A percentile compares a stretch with the other conserved stretches of the same genome.
Evolutionary conservation across 2,329 filamentous ascomycete genomes (phyloP).

Genomic region (Exophiala sideris): DNA sequence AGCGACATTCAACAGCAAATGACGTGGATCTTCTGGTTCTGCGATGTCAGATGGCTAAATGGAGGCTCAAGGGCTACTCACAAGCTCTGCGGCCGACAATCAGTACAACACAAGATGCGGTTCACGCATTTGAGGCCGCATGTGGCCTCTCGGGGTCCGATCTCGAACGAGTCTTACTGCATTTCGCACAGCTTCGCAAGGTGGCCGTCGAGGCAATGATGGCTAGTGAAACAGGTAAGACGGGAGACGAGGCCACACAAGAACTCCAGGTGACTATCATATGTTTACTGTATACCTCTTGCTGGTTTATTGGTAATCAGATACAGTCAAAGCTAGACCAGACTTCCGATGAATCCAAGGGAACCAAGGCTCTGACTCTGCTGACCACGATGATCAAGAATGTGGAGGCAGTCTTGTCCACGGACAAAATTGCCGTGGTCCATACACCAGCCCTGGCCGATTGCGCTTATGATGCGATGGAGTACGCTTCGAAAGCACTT

Average conservation of each 20-base stretch:
- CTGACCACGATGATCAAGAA: constrained; percentile 16
- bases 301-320: constrained; percentile 4
- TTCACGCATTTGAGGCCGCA: background rate
- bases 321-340: background rate
- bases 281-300: constrained; percentile 4
- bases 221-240: background rate
- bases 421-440: constrained; percentile 9
- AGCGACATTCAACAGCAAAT: background rate
- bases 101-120: background rate
- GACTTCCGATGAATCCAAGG: background rate
- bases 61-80: constrained; percentile 5
- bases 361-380: background rate
- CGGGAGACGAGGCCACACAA: background rate
- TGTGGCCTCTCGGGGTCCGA: constrained; percentile 1
- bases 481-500: constrained; percentile 18
- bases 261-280: constrained; percentile 2
- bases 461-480: constrained; percentile 14
- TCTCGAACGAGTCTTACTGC: constrained; percentile 10
- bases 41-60: constrained; percentile 7
- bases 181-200: constrained; percentile 16
- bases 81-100: background rate
- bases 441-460: background rate
- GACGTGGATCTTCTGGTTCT: background rate
- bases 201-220: constrained; percentile 4
- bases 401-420: constrained; percentile 10